Evolutionary conservation across 2,329 filamentous ascomycete genomes (phyloP), one percentile per base, ranked within the genome.

Genomic region (Pezicula rhizophila): DNA sequence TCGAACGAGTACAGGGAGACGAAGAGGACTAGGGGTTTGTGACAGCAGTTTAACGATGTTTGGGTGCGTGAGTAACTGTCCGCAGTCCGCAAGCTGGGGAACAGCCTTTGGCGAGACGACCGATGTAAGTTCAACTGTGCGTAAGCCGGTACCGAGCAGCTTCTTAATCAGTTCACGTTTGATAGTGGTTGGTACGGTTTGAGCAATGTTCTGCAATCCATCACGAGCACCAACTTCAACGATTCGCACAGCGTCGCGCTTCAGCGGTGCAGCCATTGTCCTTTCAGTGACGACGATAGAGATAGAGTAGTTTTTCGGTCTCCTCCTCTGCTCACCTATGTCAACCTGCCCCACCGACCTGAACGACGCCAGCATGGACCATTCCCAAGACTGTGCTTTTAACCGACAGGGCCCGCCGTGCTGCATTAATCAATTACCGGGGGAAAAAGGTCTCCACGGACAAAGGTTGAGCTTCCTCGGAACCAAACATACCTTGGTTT

Each of bases 221-320:
- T 87, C 84, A 51, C 84, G 69, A 20, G 84, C 83, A 2, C 81
- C 83, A 48, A 87, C 84, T 63, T 87, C 84, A 45, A 87, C 78
- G 41, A 87, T 79, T 12, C 26, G 23, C n/a, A 46, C 45, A n/a
- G 31, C 31, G 31, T 34, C n/a, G 8, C 31, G 31, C n/a, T 34
- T 8, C 8, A 34, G 31, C 8, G n/a, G 31, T 8, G 31, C 8
- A 34, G 8, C n/a, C 31, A 34, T 8, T 8, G 31, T 34, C 31
- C n/a, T 34, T 8, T n/a, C 8, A 34, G n/a, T 8, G n/a, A 34
- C 8, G 31, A 34, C 8, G 31, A 34, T n/a, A 34, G 31, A n/a
- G n/a, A 34, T 8, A 34, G n/a, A 34, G 8, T 34, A 8, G 31
- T n/a, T n/a, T n/a, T n/a, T n/a, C n/a, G n/a, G n/a, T n/a, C n/a